These are phyloP conservation scores for Zasmidium angulare DNA, from an alignment of 2,329 filamentous ascomycete genomes.

Conservation along the genomic window DNA sequence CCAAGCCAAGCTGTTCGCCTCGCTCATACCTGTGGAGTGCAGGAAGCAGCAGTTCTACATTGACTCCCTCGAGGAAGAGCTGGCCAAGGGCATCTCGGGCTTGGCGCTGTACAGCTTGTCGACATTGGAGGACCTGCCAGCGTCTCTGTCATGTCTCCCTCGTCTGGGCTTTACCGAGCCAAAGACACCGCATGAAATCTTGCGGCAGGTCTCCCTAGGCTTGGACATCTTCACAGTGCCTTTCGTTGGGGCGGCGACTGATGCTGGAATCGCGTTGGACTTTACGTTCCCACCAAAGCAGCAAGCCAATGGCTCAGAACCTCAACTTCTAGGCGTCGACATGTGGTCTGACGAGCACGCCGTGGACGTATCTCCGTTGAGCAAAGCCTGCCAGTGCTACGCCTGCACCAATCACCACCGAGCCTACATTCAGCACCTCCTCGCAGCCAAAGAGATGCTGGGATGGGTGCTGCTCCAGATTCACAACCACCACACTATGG, in stretches of 20 bases:
- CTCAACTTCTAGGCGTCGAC: conserved; percentile 66
- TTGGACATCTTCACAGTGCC: conserved; percentile 77
- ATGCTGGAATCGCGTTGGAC: conserved; percentile 79
- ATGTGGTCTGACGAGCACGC: conserved; percentile 69
- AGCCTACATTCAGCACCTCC: conserved; percentile 83
- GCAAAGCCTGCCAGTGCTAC: conserved; percentile 71
- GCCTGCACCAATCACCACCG: conserved; percentile 79
- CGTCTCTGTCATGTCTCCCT: conserved; percentile 62
- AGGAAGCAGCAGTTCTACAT: conserved; percentile 79
- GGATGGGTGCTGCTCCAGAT: conserved; percentile 91
- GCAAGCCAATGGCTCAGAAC: conserved; percentile 20
- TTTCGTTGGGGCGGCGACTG: conserved; percentile 72
- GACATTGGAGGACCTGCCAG: conserved; percentile 66
- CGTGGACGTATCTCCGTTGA: conserved; percentile 62
- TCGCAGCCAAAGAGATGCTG: conserved; percentile 92
- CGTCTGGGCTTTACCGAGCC: conserved; percentile 72
- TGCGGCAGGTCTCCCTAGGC: conserved; percentile 73
- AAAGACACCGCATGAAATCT: conserved; percentile 70
- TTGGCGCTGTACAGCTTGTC: conserved; percentile 77
- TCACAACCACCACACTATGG: conserved; percentile 78
- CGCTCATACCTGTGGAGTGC: conserved; percentile 71
- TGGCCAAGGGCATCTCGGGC: conserved; percentile 58
- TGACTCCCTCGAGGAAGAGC: conserved; percentile 66
- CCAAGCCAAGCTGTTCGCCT: conserved; percentile 59
- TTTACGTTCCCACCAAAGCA: conserved; percentile 67